Evolutionary conservation across 2,329 filamentous ascomycete species (phyloP).

Genomic region (Xylariaceae sp.): DNA sequence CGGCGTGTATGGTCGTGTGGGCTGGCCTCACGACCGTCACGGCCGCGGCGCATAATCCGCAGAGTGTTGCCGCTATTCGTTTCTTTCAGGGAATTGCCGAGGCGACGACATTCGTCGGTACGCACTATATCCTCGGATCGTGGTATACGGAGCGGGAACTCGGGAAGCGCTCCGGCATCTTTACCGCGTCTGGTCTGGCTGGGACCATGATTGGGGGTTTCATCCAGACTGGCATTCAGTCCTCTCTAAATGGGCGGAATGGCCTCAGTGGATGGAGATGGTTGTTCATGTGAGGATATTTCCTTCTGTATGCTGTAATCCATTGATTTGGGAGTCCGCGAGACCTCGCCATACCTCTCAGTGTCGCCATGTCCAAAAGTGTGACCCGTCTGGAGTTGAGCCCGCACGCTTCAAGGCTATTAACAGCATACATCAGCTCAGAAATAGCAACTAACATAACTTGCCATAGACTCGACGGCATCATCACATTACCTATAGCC

Average conservation of each 20-base stretch:
- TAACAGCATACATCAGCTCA: background rate
- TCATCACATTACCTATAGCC: slow-evolving; percentile 63
- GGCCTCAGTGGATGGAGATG: slow-evolving; percentile 64
- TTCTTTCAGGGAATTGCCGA: slow-evolving; percentile 64
- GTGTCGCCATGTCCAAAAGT: too few species aligned
- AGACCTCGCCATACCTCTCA: too few species aligned
- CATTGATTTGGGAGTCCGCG: too few species aligned
- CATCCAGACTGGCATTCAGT: slow-evolving; percentile 62
- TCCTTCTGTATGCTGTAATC: background rate
- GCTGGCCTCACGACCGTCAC: slow-evolving; percentile 68
- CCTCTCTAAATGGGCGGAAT: slow-evolving; percentile 52
- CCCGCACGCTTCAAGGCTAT: background rate
- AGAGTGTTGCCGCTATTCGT: slow-evolving; percentile 65
- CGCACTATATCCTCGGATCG: slow-evolving; percentile 65
- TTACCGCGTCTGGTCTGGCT: slow-evolving; percentile 64
- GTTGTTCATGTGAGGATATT: slow-evolving; percentile 49
- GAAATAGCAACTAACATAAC: slow-evolving; percentile 6
- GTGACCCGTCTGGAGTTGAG: too few species aligned
- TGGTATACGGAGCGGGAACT: slow-evolving; percentile 69
- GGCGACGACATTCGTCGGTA: slow-evolving; percentile 62
- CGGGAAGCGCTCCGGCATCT: slow-evolving; percentile 66
- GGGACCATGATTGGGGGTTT: slow-evolving; percentile 69
- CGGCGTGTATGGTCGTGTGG: slow-evolving; percentile 69
- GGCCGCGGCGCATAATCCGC: slow-evolving; percentile 56
- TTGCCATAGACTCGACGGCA: slow-evolving; percentile 52